A percentile compares a stretch with the other conserved stretches of the same genome.
Evolutionary conservation across 441 rosid genomes (phyloP).

Genomic region (Monsonia emarginata): DNA sequence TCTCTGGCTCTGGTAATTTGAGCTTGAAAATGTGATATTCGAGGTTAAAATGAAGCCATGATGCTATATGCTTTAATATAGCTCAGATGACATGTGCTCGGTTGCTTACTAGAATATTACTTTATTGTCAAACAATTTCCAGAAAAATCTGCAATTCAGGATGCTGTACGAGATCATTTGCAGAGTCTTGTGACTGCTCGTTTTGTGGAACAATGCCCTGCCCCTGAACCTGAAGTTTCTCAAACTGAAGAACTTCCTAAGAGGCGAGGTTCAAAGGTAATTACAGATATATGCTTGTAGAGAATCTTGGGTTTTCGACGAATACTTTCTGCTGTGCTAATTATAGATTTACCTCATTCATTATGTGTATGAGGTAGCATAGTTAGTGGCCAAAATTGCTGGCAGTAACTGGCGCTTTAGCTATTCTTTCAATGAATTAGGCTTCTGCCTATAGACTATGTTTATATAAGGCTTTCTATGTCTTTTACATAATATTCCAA

Average conservation of each 20-base stretch:
- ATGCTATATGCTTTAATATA: background rate
- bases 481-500: background rate
- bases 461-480: too few relatives aligned
- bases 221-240: constrained; percentile 55
- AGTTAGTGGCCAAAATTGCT: background rate
- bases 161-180: constrained; percentile 40
- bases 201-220: constrained; percentile 72
- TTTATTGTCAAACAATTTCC: constrained; percentile 13
- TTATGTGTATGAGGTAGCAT: background rate
- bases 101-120: background rate
- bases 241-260: constrained; percentile 39
- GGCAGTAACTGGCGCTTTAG: background rate
- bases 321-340: background rate
- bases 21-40: too few relatives aligned
- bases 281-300: background rate
- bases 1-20: background rate
- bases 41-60: background rate
- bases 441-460: background rate
- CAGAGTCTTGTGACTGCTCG: constrained; percentile 43
- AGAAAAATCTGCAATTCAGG: constrained; percentile 29
- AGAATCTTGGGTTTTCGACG: background rate
- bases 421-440: background rate
- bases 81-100: background rate
- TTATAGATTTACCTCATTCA: background rate
- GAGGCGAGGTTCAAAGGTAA: constrained; percentile 65